Evolutionary conservation across 179 eudicot genomes (phyloP).

Genomic region (Nepenthes alata): DNA sequence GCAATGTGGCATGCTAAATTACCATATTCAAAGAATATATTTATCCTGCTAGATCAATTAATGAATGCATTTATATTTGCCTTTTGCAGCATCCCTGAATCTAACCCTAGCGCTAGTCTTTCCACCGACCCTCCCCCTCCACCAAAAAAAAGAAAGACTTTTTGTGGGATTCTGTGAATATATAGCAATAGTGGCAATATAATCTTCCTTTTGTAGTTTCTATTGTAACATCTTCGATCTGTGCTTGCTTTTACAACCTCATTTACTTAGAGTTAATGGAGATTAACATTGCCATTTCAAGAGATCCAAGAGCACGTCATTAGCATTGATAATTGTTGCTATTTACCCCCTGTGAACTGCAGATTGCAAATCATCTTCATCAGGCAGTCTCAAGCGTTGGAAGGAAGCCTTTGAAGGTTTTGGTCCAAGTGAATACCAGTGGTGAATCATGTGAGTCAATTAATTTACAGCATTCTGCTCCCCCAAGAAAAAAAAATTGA

Average conservation of each 20-base stretch:
- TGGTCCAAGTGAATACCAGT: conserved; percentile 93
- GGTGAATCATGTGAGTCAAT: conserved; percentile 79
- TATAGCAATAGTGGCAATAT: too few relatives aligned
- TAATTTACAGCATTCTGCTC: not conserved
- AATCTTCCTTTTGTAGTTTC: too few relatives aligned
- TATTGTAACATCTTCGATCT: not conserved
- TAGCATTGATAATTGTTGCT: not conserved
- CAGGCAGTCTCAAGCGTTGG: conserved; percentile 66
- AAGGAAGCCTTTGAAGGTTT: conserved; percentile 71
- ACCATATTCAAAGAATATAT: too few relatives aligned
- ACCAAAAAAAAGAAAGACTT: too few relatives aligned
- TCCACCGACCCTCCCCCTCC: too few relatives aligned
- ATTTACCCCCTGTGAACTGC: not conserved
- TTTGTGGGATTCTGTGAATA: too few relatives aligned
- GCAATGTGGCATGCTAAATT: too few relatives aligned
- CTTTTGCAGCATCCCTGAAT: too few relatives aligned
- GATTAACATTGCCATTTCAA: not conserved
- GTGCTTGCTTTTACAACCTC: conserved; percentile 1
- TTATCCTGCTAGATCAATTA: too few relatives aligned
- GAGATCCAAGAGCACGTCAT: not conserved
- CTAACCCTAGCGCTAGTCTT: too few relatives aligned
- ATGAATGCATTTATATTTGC: too few relatives aligned
- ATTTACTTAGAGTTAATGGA: not conserved
- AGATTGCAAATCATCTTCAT: conserved; percentile 88
- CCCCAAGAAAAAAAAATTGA: not conserved